Evolutionary conservation across 805 yeast genomes (phyloP), one percentile per base, ranked within the genome.

Genomic region (Vanderwaltozyma tropicalis): DNA sequence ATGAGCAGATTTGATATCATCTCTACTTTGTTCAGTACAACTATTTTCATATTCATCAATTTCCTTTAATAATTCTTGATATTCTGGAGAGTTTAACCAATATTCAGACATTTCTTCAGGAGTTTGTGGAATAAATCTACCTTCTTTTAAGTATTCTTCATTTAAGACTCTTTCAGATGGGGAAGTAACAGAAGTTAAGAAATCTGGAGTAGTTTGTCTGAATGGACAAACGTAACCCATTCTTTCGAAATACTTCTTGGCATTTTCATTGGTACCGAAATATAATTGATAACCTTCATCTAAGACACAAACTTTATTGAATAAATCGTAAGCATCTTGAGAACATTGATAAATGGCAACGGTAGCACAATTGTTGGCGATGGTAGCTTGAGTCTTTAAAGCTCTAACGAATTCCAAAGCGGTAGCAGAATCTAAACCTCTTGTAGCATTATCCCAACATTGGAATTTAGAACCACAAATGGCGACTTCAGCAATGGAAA

Each of bases 401-500:
- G 78, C 76, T 49, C 68, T 61, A 38, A 72, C 67, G 42, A 73
- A 74, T 48, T 74, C 78, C 44, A 71, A 59, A 11, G 80, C 78
- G 28, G 78, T 72, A 17, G 80, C 78, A 14, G 80, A 65, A 62
- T 74, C 80, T 54, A 74, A 65, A 46, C 80, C 80, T 65, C 79
- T 69, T 13, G 80, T 74, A n/a, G 79, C 72, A 44, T 74, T 74
- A 64, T 74, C 75, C 73, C 73, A 70, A 55, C 73, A 69, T 46
- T 67, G 71, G 29, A 70, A 46, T 41, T 59, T 61, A 22, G 78
- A 70, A 43, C 75, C 76, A 37, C 66, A 55, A 21, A 65, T 48
- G 13, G 68, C 50, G 2, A 78, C 78, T 57, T 80, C 88, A 11
- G 82, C 81, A 44, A 80, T 74, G 6, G 85, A 76, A 7, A 80